Percentiles rank a stretch among this genome's conserved stretches.
Conservation (phyloP, 78 protist species). For the Isochrysis galbana region DNA sequence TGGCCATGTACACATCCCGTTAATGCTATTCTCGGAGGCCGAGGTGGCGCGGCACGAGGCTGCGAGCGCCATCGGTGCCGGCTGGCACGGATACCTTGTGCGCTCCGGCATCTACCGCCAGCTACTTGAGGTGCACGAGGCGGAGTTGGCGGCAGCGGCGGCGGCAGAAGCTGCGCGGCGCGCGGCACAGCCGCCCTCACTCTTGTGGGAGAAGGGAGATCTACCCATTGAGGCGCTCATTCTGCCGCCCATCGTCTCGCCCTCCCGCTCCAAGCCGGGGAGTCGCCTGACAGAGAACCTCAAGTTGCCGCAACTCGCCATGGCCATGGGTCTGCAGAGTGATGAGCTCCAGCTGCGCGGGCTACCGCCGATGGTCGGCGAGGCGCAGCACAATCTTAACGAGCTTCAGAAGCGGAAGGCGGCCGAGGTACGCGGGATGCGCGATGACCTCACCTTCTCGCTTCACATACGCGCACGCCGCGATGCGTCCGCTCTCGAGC, state of each 20-base stretch:
- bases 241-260: not conserved
- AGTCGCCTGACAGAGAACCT: not conserved
- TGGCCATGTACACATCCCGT: not conserved
- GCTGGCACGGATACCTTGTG: not conserved
- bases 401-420: not conserved
- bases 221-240: not conserved
- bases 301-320: not conserved
- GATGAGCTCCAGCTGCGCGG: not conserved
- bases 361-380: not conserved
- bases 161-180: not conserved
- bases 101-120: not conserved
- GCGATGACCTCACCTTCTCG: not conserved
- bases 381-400: not conserved
- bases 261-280: not conserved
- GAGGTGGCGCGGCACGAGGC: not conserved
- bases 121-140: not conserved
- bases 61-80: not conserved
- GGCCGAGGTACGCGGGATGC: not conserved
- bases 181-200: not conserved
- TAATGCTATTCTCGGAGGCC: not conserved
- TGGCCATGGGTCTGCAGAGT: not conserved
- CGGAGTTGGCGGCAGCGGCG: not conserved
- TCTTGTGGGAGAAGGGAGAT: not conserved
- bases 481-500: not conserved
- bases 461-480: too few species aligned